phyloP scores from a whole-genome alignment of 2,329 filamentous ascomycete genomes.

The Fusarium sp. region DNA sequence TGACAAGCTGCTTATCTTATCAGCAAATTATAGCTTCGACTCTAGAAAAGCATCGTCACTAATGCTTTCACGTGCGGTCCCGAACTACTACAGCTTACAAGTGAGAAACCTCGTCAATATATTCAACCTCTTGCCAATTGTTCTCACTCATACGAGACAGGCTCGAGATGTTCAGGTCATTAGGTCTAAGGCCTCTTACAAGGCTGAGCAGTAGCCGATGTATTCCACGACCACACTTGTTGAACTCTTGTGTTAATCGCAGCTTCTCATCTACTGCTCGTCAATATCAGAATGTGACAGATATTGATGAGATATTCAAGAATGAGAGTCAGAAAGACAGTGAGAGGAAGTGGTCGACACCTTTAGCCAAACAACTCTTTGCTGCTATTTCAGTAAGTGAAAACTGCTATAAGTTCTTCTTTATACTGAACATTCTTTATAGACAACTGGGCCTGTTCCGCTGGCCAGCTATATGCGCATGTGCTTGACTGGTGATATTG shows the following conservation, averaged over 20 bases:
- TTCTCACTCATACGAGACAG: background rate
- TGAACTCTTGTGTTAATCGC: conserved; percentile 28
- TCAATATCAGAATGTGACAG: conserved; percentile 26
- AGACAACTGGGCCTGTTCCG: conserved; percentile 87
- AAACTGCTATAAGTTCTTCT: background rate
- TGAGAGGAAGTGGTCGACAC: conserved; percentile 86
- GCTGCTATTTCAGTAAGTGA: conserved; percentile 81
- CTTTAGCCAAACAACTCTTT: conserved; percentile 86
- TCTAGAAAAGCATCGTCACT: conserved; percentile 33
- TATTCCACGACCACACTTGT: conserved; percentile 14
- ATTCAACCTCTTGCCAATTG: background rate
- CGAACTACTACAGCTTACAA: background rate
- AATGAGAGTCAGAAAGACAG: conserved; percentile 29
- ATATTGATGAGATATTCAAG: conserved; percentile 28
- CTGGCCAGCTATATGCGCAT: conserved; percentile 98
- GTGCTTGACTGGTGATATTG: conserved; percentile 90
- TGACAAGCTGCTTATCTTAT: conserved; percentile 44
- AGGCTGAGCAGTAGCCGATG: conserved; percentile 29
- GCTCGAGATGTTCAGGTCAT: conserved; percentile 37
- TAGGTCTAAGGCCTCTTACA: conserved; percentile 19
- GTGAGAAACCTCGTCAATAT: background rate
- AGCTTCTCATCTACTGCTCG: conserved; percentile 46
- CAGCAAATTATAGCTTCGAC: conserved; percentile 18
- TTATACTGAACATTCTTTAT: conserved; percentile 1
- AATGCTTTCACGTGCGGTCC: conserved; percentile 29